A percentile compares a stretch with the other conserved stretches of the same genome.
phyloP scores from a whole-genome alignment of 805 yeast species.

The Metschnikowia similis region DNA sequence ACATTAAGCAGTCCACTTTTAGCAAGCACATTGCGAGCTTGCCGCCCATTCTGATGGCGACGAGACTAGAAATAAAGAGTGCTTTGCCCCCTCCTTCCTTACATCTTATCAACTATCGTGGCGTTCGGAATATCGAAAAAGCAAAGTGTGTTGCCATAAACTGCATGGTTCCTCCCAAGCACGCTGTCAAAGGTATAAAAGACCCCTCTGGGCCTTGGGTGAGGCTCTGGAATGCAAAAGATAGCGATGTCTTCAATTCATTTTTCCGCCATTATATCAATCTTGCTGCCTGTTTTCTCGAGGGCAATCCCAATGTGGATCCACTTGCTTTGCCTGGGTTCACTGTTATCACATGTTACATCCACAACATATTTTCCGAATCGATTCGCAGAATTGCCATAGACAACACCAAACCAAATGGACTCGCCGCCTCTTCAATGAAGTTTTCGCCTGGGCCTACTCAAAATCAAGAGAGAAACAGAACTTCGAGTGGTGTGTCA shows the following conservation, averaged over 20 bases:
- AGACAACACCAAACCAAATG: slow-evolving; percentile 1
- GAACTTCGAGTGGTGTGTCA: slow-evolving; percentile 4
- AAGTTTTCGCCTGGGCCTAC: not conserved
- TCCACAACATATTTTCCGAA: slow-evolving; percentile 39
- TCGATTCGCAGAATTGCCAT: slow-evolving; percentile 21
- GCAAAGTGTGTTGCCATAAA: slow-evolving; percentile 27
- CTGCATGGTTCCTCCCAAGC: slow-evolving; percentile 37
- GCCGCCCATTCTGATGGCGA: not conserved
- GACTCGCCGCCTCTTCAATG: slow-evolving; percentile 3
- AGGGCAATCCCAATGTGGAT: slow-evolving; percentile 1
- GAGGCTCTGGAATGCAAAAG: slow-evolving; percentile 53
- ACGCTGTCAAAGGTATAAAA: slow-evolving; percentile 44
- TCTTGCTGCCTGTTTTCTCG: slow-evolving; percentile 17
- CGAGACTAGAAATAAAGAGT: slow-evolving; percentile 3
- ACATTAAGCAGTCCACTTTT: slow-evolving; percentile 47
- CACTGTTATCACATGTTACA: slow-evolving; percentile 41
- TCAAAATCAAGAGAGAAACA: not conserved
- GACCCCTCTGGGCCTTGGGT: slow-evolving; percentile 65
- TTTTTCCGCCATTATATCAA: slow-evolving; percentile 56
- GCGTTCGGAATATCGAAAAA: slow-evolving; percentile 28
- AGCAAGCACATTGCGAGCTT: slow-evolving; percentile 19
- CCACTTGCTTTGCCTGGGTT: slow-evolving; percentile 37
- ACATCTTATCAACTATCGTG: slow-evolving; percentile 29
- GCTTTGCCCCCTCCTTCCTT: slow-evolving; percentile 29
- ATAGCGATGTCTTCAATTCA: slow-evolving; percentile 55